These are phyloP conservation scores for Hyaloscypha bicolor DNA, from an alignment of 495 filamentous ascomycete species.

Conservation along the genomic window DNA sequence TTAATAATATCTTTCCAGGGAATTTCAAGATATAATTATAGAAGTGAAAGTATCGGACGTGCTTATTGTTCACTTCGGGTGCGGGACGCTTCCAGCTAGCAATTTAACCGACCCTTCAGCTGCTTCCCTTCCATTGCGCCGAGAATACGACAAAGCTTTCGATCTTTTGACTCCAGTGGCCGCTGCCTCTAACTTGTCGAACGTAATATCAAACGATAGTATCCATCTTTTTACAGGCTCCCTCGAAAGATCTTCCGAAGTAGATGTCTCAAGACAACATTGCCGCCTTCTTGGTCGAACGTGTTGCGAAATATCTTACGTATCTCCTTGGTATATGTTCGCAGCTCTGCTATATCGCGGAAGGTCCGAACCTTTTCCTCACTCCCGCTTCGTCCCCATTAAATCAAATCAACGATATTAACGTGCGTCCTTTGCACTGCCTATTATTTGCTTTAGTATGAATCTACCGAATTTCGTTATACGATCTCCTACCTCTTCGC, in stretches of 20 bases:
- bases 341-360: conserved; percentile 28
- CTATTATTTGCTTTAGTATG: conserved; percentile 25
- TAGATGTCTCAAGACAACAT: conserved; percentile 10
- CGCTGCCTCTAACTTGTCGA: too few species aligned
- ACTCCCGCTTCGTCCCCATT: conserved; percentile 30
- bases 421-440: conserved; percentile 27
- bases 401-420: conserved; percentile 31
- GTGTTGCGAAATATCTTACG: conserved; percentile 30
- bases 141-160: too few species aligned
- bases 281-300: conserved; percentile 23
- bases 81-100: too few species aligned
- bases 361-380: conserved; percentile 29
- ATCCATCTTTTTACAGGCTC: conserved; percentile 19
- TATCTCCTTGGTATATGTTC: conserved; percentile 27
- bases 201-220: too few species aligned
- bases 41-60: too few species aligned
- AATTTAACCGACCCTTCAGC: too few species aligned
- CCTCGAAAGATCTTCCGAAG: conserved; percentile 23
- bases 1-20: too few species aligned
- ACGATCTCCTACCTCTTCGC: conserved; percentile 26
- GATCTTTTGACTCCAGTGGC: too few species aligned
- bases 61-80: too few species aligned
- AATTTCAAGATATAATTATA: too few species aligned
- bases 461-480: conserved; percentile 18
- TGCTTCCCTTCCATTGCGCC: too few species aligned